Conservation (phyloP, 257 asterid species). For the Henckelia pumila region DNA sequence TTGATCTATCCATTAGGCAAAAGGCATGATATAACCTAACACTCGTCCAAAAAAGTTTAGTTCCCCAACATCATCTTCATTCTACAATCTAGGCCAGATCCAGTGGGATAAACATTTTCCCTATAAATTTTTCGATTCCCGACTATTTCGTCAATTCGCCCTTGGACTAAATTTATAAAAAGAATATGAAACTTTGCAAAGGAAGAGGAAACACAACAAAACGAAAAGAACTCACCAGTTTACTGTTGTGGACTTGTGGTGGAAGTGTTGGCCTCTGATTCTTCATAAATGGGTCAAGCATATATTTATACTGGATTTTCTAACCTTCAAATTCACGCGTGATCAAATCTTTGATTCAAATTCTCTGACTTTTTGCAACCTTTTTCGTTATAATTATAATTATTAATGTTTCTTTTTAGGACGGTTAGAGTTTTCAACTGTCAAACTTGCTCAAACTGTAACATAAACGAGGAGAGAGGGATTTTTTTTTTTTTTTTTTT, state of each 20-base stretch:
- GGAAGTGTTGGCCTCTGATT: conserved; percentile 9
- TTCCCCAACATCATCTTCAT: conserved; percentile 4
- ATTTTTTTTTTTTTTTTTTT: no score
- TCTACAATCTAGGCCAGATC: not conserved
- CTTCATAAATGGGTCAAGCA: not conserved
- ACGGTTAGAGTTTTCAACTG: no score
- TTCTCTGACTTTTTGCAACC: conserved; percentile 19
- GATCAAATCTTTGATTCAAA: conserved; percentile 19
- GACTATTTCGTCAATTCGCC: no score
- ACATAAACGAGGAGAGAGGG: no score
- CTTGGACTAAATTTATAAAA: not conserved
- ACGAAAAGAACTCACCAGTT: conserved; percentile 29
- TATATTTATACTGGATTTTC: conserved; percentile 4
- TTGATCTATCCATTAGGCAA: no score
- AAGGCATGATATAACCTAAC: not conserved
- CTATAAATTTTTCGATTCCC: no score
- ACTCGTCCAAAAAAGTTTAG: conserved; percentile 8
- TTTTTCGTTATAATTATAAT: not conserved
- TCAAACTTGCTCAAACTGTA: no score
- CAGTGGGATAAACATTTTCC: no score
- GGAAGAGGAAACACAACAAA: conserved; percentile 9
- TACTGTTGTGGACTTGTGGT: not conserved
- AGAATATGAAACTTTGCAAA: not conserved
- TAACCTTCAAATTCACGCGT: not conserved
- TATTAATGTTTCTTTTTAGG: not conserved